Conservation (phyloP, 1,139 yeast genomes). For the Magnusiomyces sp. region DNA sequence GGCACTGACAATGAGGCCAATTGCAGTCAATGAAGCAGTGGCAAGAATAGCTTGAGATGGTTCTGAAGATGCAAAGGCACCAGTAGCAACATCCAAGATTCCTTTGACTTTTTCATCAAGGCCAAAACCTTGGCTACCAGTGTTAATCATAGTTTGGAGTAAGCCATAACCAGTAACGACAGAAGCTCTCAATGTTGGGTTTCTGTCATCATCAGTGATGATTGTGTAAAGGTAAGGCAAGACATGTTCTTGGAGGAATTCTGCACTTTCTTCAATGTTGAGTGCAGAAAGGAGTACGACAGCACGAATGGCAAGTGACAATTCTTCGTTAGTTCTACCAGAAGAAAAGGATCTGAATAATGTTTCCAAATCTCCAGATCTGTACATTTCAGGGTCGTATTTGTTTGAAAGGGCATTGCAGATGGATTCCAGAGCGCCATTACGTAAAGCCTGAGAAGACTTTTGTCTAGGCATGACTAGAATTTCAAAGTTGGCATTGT, state of each 20-base stretch:
- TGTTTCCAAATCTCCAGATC: conserved; percentile 19
- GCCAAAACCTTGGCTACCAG: conserved; percentile 32
- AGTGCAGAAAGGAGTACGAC: conserved; percentile 24
- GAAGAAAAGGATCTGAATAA: conserved; percentile 24
- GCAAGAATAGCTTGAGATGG: conserved; percentile 24
- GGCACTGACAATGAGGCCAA: conserved; percentile 23
- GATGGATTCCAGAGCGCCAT: conserved; percentile 27
- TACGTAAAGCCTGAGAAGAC: conserved; percentile 29
- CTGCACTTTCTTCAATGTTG: conserved; percentile 24
- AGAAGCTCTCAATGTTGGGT: conserved; percentile 21
- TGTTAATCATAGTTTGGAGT: conserved; percentile 26
- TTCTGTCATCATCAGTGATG: conserved; percentile 14
- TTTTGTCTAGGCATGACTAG: conserved; percentile 26
- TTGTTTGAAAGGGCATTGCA: conserved; percentile 24
- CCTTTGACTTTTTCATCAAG: conserved; percentile 25
- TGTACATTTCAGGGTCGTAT: conserved; percentile 28
- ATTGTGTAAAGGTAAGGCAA: conserved; percentile 18
- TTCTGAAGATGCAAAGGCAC: conserved; percentile 16
- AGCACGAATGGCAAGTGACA: conserved; percentile 27
- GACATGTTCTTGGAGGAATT: conserved; percentile 17
- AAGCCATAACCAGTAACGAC: conserved; percentile 25
- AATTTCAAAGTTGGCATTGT: conserved; percentile 25
- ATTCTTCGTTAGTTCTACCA: conserved; percentile 28
- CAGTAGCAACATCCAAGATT: conserved; percentile 29
- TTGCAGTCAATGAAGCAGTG: conserved; percentile 29